phyloP scores from a whole-genome alignment of 75 land plant genomes.

The Cupressus sempervirens region DNA sequence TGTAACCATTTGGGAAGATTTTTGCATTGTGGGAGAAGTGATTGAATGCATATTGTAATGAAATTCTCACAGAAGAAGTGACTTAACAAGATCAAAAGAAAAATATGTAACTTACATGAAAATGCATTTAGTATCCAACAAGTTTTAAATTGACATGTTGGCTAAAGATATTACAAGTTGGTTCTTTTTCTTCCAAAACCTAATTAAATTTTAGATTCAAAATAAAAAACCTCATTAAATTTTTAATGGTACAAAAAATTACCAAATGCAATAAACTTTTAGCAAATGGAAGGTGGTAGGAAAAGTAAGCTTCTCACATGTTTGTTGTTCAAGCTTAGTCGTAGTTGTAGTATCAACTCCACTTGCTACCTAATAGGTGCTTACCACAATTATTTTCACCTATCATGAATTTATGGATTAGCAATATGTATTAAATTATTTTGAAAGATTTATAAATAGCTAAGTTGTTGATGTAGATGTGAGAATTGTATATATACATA shows the following conservation, averaged over 20 bases:
- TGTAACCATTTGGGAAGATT: slow-evolving; percentile 83
- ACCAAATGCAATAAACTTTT: not conserved
- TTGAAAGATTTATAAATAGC: too few relatives aligned
- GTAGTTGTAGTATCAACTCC: slow-evolving; percentile 99
- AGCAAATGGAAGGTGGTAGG: not conserved
- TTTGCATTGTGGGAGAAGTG: slow-evolving; percentile 93
- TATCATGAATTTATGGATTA: slow-evolving; percentile 8
- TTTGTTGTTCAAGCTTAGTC: slow-evolving; percentile 93
- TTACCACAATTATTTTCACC: slow-evolving; percentile 94
- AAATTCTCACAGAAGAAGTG: not conserved
- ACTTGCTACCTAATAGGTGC: slow-evolving; percentile 99
- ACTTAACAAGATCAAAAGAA: not conserved
- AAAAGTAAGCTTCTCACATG: slow-evolving; percentile 65
- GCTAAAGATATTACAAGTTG: slow-evolving; percentile 92
- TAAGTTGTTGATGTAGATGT: too few relatives aligned
- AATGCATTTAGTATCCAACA: not conserved
- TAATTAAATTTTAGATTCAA: slow-evolving; percentile 13
- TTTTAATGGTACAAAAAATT: not conserved
- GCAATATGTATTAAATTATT: not conserved
- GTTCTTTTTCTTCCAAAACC: slow-evolving; percentile 88
- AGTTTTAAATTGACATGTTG: slow-evolving; percentile 50
- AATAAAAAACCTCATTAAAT: slow-evolving; percentile 2
- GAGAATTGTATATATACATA: too few relatives aligned
- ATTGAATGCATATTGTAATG: slow-evolving; percentile 90
- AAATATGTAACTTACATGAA: not conserved